Conservation (phyloP, 176 grass and related monocot genomes). For the Raddia distichophylla region DNA sequence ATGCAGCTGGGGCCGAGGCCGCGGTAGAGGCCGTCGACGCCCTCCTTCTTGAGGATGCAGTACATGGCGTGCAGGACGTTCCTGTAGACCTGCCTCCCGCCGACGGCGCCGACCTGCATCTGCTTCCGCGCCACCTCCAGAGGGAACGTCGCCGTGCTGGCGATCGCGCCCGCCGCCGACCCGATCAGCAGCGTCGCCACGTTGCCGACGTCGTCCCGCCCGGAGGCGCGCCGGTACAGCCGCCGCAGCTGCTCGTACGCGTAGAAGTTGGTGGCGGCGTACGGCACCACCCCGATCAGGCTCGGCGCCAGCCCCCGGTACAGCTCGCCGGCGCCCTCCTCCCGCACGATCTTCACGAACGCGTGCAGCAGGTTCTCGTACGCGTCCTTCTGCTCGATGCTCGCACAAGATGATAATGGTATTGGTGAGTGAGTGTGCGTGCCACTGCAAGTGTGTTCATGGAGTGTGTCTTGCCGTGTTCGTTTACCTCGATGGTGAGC, state of each 20-base stretch:
- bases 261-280: constrained; percentile 83
- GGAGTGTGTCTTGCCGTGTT: no score
- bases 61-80: constrained; percentile 75
- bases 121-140: constrained; percentile 89
- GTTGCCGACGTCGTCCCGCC: constrained; percentile 48
- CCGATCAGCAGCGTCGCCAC: constrained; percentile 71
- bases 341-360: constrained; percentile 69
- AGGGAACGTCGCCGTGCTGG: constrained; percentile 86
- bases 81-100: constrained; percentile 69
- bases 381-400: constrained; percentile 53
- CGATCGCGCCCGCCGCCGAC: constrained; percentile 70
- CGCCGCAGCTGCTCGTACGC: constrained; percentile 71
- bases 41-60: constrained; percentile 71
- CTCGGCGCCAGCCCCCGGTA: constrained; percentile 80
- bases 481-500: constrained; percentile 78
- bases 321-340: constrained; percentile 68
- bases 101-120: constrained; percentile 84
- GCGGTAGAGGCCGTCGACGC: constrained; percentile 65
- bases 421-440: neutral
- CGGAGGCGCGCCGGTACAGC: constrained; percentile 53
- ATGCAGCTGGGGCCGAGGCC: constrained; percentile 83
- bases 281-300: constrained; percentile 82
- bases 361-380: constrained; percentile 76
- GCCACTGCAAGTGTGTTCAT: neutral
- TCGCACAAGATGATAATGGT: neutral